Evolutionary conservation across 2,329 filamentous ascomycete species (phyloP).

Genomic region (Nannizziopsis arthrosporioides): DNA sequence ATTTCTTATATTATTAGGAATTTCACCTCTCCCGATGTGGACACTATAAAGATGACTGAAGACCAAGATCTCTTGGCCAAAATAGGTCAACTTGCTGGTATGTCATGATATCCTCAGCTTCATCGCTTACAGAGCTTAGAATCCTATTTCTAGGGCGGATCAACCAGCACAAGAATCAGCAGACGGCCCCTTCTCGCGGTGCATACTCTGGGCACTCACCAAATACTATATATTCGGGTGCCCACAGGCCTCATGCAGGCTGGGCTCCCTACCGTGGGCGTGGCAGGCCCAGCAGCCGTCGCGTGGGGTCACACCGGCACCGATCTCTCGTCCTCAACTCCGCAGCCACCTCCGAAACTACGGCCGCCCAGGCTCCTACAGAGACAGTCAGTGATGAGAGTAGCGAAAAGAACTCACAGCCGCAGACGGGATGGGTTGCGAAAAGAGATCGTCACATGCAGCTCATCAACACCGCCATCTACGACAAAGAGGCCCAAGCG

Average conservation of each 20-base stretch:
- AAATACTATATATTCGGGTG: constrained; percentile 12
- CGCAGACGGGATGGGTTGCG: constrained; percentile 50
- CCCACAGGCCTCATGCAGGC: constrained; percentile 21
- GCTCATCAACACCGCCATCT: constrained; percentile 68
- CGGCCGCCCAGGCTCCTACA: constrained; percentile 19
- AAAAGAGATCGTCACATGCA: constrained; percentile 68
- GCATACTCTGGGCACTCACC: constrained; percentile 19
- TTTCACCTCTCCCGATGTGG: too few relatives aligned
- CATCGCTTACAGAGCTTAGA: constrained; percentile 23
- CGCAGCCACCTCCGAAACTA: constrained; percentile 17
- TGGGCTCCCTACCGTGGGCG: constrained; percentile 37
- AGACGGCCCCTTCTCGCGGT: constrained; percentile 13
- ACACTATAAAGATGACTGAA: constrained; percentile 35
- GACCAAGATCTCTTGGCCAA: constrained; percentile 45
- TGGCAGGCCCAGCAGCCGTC: constrained; percentile 30
- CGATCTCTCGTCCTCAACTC: constrained; percentile 53
- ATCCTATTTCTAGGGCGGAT: constrained; percentile 52
- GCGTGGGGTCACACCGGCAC: constrained; percentile 39
- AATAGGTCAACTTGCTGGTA: constrained; percentile 48
- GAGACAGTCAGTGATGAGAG: constrained; percentile 22
- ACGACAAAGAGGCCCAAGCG: constrained; percentile 59
- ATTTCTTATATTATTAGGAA: background rate
- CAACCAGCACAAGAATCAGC: constrained; percentile 61
- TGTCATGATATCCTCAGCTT: constrained; percentile 17
- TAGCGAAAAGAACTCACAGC: constrained; percentile 21